A percentile compares a stretch with the other conserved stretches of the same genome.
Conservation (phyloP, 2,329 filamentous ascomycete genomes). For the Ascocoryne sarcoides region DNA sequence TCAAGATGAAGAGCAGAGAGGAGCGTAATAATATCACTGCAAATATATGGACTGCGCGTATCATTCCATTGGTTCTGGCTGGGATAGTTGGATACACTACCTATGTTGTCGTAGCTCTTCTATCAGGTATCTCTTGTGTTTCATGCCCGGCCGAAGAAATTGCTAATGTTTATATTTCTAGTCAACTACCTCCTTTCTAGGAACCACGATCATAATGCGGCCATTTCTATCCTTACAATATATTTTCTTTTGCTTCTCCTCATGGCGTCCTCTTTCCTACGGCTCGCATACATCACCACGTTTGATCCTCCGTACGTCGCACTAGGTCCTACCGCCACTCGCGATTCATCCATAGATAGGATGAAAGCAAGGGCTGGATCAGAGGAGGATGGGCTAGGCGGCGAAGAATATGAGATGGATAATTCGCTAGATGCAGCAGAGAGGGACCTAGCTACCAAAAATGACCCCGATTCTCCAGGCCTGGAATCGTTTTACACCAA, state of each 20-base stretch:
- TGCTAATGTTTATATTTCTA: constrained; percentile 27
- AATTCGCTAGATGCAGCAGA: constrained; percentile 16
- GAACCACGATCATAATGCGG: constrained; percentile 40
- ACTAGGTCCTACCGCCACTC: constrained; percentile 38
- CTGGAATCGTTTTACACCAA: constrained; percentile 72
- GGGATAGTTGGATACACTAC: constrained; percentile 59
- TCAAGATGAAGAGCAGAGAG: neutral
- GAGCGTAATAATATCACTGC: constrained; percentile 5
- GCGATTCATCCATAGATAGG: constrained; percentile 15
- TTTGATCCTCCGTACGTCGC: constrained; percentile 67
- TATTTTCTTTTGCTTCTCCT: constrained; percentile 65
- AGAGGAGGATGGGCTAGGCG: constrained; percentile 15
- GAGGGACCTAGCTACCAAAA: constrained; percentile 7
- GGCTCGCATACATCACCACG: constrained; percentile 59
- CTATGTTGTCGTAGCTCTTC: constrained; percentile 58
- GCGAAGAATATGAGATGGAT: constrained; percentile 16
- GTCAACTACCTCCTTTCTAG: constrained; percentile 62
- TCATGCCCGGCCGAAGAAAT: constrained; percentile 7
- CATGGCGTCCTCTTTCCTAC: constrained; percentile 59
- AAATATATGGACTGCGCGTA: constrained; percentile 26
- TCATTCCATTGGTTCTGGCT: constrained; percentile 62
- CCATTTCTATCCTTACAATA: constrained; percentile 60
- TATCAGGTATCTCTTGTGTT: constrained; percentile 49
- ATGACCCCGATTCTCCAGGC: constrained; percentile 51
- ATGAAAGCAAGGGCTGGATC: constrained; percentile 14